Evolutionary conservation across 805 yeast species (phyloP).

Genomic region (Pichia manshurica): DNA sequence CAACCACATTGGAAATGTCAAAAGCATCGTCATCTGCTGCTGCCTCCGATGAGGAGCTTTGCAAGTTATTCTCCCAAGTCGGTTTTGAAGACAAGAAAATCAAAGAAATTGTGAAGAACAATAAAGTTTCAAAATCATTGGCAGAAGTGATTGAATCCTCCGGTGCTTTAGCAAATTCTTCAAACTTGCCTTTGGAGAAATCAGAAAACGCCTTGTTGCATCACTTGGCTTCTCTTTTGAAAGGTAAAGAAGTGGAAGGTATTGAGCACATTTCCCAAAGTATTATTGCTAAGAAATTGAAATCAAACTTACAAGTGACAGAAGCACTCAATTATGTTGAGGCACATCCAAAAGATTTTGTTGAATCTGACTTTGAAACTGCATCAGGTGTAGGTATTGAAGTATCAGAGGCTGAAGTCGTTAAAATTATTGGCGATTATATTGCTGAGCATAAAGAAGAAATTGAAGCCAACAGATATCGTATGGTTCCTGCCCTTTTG

Average conservation of each 20-base stretch:
- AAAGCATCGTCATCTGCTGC: not conserved
- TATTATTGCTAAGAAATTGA: slow-evolving; percentile 58
- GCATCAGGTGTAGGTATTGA: slow-evolving; percentile 80
- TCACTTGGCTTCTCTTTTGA: slow-evolving; percentile 66
- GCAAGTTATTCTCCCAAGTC: slow-evolving; percentile 35
- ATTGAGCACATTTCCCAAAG: slow-evolving; percentile 52
- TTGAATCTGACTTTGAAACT: slow-evolving; percentile 47
- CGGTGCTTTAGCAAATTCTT: slow-evolving; percentile 8
- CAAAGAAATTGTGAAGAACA: slow-evolving; percentile 77
- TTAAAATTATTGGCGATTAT: slow-evolving; percentile 50
- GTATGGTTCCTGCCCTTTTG: slow-evolving; percentile 67
- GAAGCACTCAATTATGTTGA: slow-evolving; percentile 77
- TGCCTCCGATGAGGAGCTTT: slow-evolving; percentile 18
- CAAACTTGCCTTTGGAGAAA: slow-evolving; percentile 43
- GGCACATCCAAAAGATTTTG: slow-evolving; percentile 35
- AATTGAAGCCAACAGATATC: slow-evolving; percentile 70
- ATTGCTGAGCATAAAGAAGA: slow-evolving; percentile 53
- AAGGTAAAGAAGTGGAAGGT: slow-evolving; percentile 47
- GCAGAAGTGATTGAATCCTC: slow-evolving; percentile 50
- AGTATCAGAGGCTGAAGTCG: slow-evolving; percentile 61
- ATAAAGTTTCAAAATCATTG: slow-evolving; percentile 72
- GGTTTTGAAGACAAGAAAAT: slow-evolving; percentile 73
- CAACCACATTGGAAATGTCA: not conserved
- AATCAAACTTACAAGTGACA: slow-evolving; percentile 65
- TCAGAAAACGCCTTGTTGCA: slow-evolving; percentile 63